A percentile compares a stretch with the other conserved stretches of the same genome.
These are phyloP conservation scores for Cucurbita maxima DNA, from an alignment of 306 rosid genomes.

Conservation along the genomic window DNA sequence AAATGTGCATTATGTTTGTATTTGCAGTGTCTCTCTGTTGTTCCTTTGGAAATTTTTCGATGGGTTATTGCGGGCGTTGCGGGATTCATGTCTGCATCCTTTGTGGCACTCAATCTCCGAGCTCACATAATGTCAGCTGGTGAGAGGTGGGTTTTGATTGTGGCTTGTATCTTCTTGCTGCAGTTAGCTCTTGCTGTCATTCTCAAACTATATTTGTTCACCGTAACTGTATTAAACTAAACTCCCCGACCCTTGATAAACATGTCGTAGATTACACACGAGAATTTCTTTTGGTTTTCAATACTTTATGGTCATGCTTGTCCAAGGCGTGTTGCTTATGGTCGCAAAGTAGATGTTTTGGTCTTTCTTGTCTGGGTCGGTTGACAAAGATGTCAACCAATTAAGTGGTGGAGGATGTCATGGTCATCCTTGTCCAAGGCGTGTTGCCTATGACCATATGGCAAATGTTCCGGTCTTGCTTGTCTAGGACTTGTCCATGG, in stretches of 20 bases:
- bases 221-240: constrained; percentile 45
- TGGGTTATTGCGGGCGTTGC: constrained; percentile 85
- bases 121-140: constrained; percentile 87
- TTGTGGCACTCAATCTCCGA: constrained; percentile 79
- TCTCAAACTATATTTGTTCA: constrained; percentile 70
- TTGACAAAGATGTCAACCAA: too few species aligned
- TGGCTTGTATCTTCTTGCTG: constrained; percentile 78
- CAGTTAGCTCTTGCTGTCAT: constrained; percentile 76
- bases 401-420: too few species aligned
- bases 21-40: constrained; percentile 77
- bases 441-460: too few species aligned
- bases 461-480: too few species aligned
- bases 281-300: not conserved
- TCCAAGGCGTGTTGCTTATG: too few species aligned
- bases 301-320: not conserved
- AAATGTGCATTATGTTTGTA: not conserved
- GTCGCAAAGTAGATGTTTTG: too few species aligned
- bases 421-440: too few species aligned
- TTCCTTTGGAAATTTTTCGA: constrained; percentile 65
- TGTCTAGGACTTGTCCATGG: too few species aligned
- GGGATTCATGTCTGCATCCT: constrained; percentile 85
- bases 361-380: too few species aligned
- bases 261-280: constrained; percentile 23
- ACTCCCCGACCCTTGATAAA: constrained; percentile 4
- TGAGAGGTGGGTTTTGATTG: constrained; percentile 84